A percentile compares a stretch with the other conserved stretches of the same genome.
These are phyloP conservation scores for Solanum hybrid DNA, from an alignment of 305 asterid genomes.

Conservation along the genomic window DNA sequence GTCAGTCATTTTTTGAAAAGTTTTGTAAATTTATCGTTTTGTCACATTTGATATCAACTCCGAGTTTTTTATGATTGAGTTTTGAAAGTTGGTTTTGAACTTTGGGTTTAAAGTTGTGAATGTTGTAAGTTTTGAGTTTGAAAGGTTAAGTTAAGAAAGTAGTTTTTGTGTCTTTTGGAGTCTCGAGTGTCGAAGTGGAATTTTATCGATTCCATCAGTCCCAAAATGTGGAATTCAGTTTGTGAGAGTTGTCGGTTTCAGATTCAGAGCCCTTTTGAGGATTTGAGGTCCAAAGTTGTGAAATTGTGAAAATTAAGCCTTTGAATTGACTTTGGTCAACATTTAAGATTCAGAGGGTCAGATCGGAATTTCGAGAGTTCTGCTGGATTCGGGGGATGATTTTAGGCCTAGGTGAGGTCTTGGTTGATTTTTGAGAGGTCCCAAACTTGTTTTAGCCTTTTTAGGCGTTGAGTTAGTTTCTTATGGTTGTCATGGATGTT, in stretches of 20 bases:
- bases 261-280: no score
- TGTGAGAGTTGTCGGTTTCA: neutral
- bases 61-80: neutral
- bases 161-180: neutral
- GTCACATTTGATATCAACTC: neutral
- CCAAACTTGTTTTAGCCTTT: neutral
- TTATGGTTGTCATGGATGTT: no score
- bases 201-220: neutral
- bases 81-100: neutral
- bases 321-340: no score
- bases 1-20: neutral
- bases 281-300: no score
- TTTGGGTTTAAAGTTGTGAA: neutral
- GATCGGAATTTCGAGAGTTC: neutral
- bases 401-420: neutral
- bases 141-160: neutral
- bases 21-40: no score
- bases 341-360: no score
- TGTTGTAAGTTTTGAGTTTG: neutral
- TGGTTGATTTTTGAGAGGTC: neutral
- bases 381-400: neutral
- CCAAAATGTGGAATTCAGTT: neutral
- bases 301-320: no score
- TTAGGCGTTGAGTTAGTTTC: neutral
- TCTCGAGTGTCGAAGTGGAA: neutral